Evolutionary conservation across 2,329 filamentous ascomycete species (phyloP).

Genomic region (Stagonosporopsis vannaccii): DNA sequence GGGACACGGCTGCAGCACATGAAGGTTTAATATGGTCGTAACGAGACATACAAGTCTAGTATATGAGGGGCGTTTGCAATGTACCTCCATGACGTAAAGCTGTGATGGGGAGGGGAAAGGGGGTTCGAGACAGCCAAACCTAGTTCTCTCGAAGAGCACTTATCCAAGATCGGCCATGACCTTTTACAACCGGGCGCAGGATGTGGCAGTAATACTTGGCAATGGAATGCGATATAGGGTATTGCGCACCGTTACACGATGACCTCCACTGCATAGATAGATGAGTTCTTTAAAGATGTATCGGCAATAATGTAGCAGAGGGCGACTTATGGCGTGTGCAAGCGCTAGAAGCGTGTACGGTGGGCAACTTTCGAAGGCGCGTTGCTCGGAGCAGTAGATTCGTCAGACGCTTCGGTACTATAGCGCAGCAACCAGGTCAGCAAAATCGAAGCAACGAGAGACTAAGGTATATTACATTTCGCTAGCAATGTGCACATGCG

Average conservation of each 20-base stretch:
- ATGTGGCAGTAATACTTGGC: not conserved
- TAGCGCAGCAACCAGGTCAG: conserved; percentile 16
- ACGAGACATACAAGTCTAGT: not conserved
- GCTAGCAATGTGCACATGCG: conserved; percentile 32
- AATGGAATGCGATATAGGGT: not conserved
- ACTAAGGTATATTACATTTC: conserved; percentile 41
- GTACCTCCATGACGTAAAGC: not conserved
- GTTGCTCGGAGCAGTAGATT: conserved; percentile 6
- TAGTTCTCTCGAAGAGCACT: not conserved
- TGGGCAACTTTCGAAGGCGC: conserved; percentile 3
- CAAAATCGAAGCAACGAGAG: conserved; percentile 20
- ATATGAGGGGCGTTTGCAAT: not conserved
- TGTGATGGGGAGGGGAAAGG: not conserved
- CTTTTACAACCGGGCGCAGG: not conserved
- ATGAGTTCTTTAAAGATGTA: not conserved
- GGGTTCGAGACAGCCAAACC: not conserved
- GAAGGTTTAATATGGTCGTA: not conserved
- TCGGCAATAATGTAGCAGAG: not conserved
- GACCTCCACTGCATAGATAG: not conserved
- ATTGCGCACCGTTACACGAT: not conserved
- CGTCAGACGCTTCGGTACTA: conserved; percentile 25
- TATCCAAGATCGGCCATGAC: not conserved
- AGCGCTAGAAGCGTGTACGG: conserved; percentile 15
- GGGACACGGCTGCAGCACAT: not conserved
- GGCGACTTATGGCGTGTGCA: not conserved